Base-by-base conservation (phyloP, 345 rosid species). In the Populus deltoides region DNA sequence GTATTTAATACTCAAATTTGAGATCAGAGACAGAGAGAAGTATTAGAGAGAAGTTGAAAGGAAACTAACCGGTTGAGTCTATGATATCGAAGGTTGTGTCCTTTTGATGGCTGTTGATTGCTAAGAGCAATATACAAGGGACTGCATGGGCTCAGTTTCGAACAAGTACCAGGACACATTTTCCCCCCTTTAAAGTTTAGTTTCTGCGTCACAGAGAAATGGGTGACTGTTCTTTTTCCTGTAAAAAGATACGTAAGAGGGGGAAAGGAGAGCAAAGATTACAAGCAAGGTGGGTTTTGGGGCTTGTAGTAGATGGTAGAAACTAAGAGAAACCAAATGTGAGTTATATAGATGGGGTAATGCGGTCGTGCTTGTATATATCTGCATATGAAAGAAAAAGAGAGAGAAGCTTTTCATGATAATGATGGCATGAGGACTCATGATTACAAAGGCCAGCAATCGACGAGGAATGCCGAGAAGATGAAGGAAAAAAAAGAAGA, bases 391-490 rank as follows among this genome's bases (percentile, higher is more conserved):
- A 73, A 75, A 80, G 76, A n/a, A 72, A 73, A 45, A 78, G 67
- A 61, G 77, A 79, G 76, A 81, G 82, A 9, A 49, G 81, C 47
- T 81, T 90, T 87, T 78, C 82, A 83, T 83, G 68, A 93, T 77
- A 89, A 90, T 90, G 92, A 90, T 91, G 90, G 83, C 87, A 73
- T 25, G 57, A 82, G 85, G 86, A 84, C 80, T 87, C 97, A 90
- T 91, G 80, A 91, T 94, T 92, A 87, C 95, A 68, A 79, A 79
- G 90, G 74, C 87, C 82, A 86, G 81, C 79, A 76, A 85, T 43
- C 33, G 85, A 87, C 25, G 86, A 82, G 81, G 79, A 87, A 81
- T 47, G 66, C 80, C 77, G 87, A 22, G 78, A 72, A 63, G 75
- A 74, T 49, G 72, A 39, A 12, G 70, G 75, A 76, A 79, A 62